Percentiles rank a stretch among this genome's conserved stretches.
Conservation (phyloP, 108 stramenopile genomes). For the Stephanodiscus triporus region DNA sequence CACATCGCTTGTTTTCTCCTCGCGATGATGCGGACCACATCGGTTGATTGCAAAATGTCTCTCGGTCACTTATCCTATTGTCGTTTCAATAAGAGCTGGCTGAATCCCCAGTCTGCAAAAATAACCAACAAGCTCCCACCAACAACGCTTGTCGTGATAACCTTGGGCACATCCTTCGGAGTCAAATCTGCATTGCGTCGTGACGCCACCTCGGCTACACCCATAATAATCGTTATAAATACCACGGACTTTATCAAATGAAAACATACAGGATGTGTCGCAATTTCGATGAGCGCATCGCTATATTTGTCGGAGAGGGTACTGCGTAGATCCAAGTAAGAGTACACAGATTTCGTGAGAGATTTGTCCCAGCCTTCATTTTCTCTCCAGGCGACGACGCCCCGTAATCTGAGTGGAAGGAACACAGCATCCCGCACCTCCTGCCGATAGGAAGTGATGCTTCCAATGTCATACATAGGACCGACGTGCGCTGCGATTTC, state of each 20-base stretch:
- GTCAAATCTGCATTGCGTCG: constrained; percentile 64
- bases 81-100: constrained; percentile 64
- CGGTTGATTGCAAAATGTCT: neutral
- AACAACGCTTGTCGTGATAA: constrained; percentile 77
- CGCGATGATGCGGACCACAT: too few relatives aligned
- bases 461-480: constrained; percentile 69
- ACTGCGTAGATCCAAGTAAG: constrained; percentile 43
- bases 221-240: constrained; percentile 73
- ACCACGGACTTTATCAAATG: constrained; percentile 61
- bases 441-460: constrained; percentile 40
- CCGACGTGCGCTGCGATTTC: constrained; percentile 67
- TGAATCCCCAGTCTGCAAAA: constrained; percentile 84
- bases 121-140: constrained; percentile 72
- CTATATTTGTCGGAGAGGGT: constrained; percentile 34
- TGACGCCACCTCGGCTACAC: constrained; percentile 65
- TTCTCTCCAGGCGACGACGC: constrained; percentile 38
- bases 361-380: constrained; percentile 34
- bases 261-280: constrained; percentile 73
- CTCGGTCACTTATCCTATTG: constrained; percentile 24
- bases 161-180: constrained; percentile 71
- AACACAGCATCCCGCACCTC: constrained; percentile 56
- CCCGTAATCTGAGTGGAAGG: constrained; percentile 55
- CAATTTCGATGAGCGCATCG: constrained; percentile 67
- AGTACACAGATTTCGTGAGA: constrained; percentile 29
- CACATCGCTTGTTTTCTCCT: too few relatives aligned